Conservation (phyloP, 139 green algal genomes). For the Asterochloris erici region DNA sequence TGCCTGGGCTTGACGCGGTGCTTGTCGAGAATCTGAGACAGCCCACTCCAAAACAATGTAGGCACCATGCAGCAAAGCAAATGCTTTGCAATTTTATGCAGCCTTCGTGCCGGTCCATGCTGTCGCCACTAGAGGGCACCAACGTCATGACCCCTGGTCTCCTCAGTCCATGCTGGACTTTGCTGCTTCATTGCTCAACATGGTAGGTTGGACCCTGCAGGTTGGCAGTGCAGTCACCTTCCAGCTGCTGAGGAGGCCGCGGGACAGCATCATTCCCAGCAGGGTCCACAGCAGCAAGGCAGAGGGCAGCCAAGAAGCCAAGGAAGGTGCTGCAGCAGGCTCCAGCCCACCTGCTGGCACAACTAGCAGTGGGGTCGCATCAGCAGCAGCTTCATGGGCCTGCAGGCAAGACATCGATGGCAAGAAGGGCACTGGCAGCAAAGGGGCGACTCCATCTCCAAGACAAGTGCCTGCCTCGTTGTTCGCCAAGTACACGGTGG, state of each 20-base stretch:
- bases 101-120: too few species aligned
- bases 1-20: too few species aligned
- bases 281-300: neutral
- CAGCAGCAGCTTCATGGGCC: slow-evolving; percentile 21
- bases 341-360: neutral
- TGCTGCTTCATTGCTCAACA: neutral
- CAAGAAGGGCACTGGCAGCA: neutral
- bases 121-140: too few species aligned
- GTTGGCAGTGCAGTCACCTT: slow-evolving; percentile 42
- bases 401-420: slow-evolving; percentile 3
- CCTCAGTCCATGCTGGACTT: neutral
- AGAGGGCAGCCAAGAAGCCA: neutral
- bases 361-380: neutral
- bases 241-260: slow-evolving; percentile 44
- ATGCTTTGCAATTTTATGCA: too few species aligned
- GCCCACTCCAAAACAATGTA: too few species aligned
- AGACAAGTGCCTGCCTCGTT: slow-evolving; percentile 24
- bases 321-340: neutral
- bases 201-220: slow-evolving; percentile 2
- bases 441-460: neutral
- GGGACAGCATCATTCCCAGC: slow-evolving; percentile 23
- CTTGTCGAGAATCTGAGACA: too few species aligned
- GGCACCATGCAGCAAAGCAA: too few species aligned
- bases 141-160: too few species aligned
- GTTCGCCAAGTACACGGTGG: slow-evolving; percentile 74